Percentiles rank a stretch among this genome's conserved stretches.
phyloP scores from a whole-genome alignment of 768 basidiomycete species.

The Lactarius pseudohatsudake region DNA sequence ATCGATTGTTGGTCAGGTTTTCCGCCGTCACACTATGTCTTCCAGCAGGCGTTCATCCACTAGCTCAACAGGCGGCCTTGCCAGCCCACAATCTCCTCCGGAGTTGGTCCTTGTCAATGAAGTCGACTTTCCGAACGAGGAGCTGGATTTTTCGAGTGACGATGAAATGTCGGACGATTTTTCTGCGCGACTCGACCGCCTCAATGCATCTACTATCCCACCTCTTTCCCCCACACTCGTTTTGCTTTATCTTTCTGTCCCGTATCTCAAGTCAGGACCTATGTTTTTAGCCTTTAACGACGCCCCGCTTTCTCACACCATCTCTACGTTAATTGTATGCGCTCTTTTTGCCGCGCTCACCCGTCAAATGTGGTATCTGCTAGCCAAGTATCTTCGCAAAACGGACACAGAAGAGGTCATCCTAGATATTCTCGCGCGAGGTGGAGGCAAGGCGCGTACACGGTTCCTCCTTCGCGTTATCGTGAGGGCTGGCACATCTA shows the following conservation, averaged over 20 bases:
- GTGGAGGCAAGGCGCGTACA: slow-evolving; percentile 49
- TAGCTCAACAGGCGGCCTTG: slow-evolving; percentile 14
- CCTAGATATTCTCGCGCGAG: slow-evolving; percentile 57
- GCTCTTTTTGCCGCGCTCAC: slow-evolving; percentile 60
- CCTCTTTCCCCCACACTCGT: slow-evolving; percentile 57
- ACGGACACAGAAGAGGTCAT: slow-evolving; percentile 66
- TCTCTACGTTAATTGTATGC: slow-evolving; percentile 52
- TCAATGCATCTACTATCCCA: slow-evolving; percentile 43
- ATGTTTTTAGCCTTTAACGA: slow-evolving; percentile 54
- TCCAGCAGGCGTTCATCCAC: slow-evolving; percentile 21
- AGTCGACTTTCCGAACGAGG: slow-evolving; percentile 41
- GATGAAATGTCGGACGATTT: slow-evolving; percentile 44
- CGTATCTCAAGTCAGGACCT: slow-evolving; percentile 71
- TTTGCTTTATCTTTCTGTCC: slow-evolving; percentile 67
- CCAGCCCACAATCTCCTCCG: slow-evolving; percentile 32
- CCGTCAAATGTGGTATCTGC: slow-evolving; percentile 73
- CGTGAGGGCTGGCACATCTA: slow-evolving; percentile 46
- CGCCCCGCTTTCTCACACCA: slow-evolving; percentile 48
- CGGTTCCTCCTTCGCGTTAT: slow-evolving; percentile 45
- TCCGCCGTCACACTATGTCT: slow-evolving; percentile 11
- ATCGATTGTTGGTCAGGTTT: background rate
- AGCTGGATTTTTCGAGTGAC: slow-evolving; percentile 43
- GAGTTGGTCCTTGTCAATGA: slow-evolving; percentile 66
- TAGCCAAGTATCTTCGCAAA: slow-evolving; percentile 68
- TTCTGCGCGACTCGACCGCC: slow-evolving; percentile 31